These are phyloP conservation scores for Rutidosis leptorrhynchoides DNA, from an alignment of 129 eudicot genomes.

Conservation along the genomic window DNA sequence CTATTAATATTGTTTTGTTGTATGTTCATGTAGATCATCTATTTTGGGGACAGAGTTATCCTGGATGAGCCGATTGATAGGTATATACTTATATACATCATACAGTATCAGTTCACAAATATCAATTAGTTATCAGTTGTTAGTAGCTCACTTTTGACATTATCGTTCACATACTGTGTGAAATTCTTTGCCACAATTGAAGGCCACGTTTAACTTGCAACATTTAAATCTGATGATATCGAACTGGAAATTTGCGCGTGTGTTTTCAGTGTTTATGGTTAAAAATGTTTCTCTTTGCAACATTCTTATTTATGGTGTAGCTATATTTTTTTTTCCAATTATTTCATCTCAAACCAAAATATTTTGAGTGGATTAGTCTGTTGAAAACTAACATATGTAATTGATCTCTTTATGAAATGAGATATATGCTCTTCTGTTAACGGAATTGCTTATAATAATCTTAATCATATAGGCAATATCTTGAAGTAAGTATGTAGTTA, in stretches of 20 bases:
- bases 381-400: neutral
- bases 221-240: neutral
- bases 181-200: neutral
- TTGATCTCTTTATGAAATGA: neutral
- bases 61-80: slow-evolving; percentile 94
- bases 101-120: neutral
- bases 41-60: slow-evolving; percentile 91
- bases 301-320: neutral
- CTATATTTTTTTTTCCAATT: neutral
- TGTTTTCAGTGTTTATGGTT: neutral
- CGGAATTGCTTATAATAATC: slow-evolving; percentile 6
- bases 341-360: neutral
- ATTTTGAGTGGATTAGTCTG: neutral
- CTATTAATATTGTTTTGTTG: neutral
- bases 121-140: slow-evolving; percentile 10
- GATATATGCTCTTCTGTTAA: neutral
- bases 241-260: neutral
- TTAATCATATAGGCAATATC: neutral
- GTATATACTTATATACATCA: slow-evolving; percentile 29
- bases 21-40: slow-evolving; percentile 48
- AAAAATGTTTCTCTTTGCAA: neutral
- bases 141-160: neutral
- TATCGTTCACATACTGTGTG: neutral
- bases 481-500: slow-evolving; percentile 20
- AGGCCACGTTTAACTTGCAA: neutral